phyloP scores from a whole-genome alignment of 2,329 filamentous ascomycete genomes.

The Lecanoromycetidae sp. region DNA sequence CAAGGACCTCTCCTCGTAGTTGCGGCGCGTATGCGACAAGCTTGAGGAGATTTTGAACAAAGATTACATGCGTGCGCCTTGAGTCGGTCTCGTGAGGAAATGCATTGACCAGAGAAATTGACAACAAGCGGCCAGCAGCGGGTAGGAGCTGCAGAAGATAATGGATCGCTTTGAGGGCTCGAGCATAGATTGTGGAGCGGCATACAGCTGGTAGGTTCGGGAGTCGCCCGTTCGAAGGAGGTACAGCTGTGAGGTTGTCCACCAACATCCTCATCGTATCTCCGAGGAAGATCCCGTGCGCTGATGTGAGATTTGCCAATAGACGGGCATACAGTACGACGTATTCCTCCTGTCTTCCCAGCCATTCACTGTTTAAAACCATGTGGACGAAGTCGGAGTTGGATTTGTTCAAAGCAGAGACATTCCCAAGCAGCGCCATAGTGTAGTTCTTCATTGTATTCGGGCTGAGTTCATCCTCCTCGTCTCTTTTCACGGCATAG shows the following conservation, averaged over 20 bases:
- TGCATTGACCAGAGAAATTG: conserved; percentile 50
- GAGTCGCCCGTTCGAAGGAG: conserved; percentile 40
- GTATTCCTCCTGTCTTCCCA: conserved; percentile 49
- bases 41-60: conserved; percentile 70
- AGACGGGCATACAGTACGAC: conserved; percentile 45
- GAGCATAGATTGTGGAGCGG: conserved; percentile 53
- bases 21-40: conserved; percentile 67
- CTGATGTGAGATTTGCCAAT: conserved; percentile 57
- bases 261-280: conserved; percentile 70
- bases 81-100: conserved; percentile 71
- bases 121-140: conserved; percentile 57
- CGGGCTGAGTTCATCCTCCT: conserved; percentile 39
- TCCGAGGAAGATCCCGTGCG: conserved; percentile 66
- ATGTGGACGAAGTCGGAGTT: conserved; percentile 48
- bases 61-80: conserved; percentile 70
- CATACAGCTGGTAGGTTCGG: conserved; percentile 46
- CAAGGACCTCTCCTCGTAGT: conserved; percentile 66
- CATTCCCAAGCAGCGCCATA: conserved; percentile 44
- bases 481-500: conserved; percentile 37
- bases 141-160: conserved; percentile 73
- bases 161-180: conserved; percentile 63
- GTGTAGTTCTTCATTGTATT: conserved; percentile 46
- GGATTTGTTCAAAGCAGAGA: conserved; percentile 42
- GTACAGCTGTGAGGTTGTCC: conserved; percentile 57
- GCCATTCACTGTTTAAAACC: conserved; percentile 47